Conservation (phyloP, 805 yeast genomes). For the Wickerhamiella parazyma region DNA sequence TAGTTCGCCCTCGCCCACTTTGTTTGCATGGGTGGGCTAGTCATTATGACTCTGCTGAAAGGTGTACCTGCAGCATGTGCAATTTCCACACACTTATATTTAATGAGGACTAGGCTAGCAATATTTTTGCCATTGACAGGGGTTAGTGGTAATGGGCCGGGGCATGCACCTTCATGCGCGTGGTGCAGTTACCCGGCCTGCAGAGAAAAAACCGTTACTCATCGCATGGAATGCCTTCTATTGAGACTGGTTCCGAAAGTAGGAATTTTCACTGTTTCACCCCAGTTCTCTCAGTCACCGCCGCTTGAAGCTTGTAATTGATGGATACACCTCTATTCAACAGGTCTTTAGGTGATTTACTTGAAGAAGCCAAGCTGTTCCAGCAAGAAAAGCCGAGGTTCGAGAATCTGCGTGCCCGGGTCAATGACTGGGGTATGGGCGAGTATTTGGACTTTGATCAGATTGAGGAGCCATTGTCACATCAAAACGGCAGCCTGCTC, state of each 20-base stretch:
- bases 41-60: too few relatives aligned
- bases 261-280: background rate
- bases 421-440: constrained; percentile 8
- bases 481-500: constrained; percentile 1
- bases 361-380: constrained; percentile 3
- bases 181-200: background rate
- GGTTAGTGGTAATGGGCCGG: too few relatives aligned
- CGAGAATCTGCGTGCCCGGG: constrained; percentile 4
- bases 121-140: too few relatives aligned
- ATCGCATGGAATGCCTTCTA: background rate
- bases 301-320: background rate
- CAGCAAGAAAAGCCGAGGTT: constrained; percentile 5
- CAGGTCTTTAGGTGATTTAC: constrained; percentile 1
- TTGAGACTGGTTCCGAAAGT: background rate
- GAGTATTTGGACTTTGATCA: constrained; percentile 4
- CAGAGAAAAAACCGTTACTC: background rate
- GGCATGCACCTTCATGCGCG: background rate
- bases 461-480: background rate
- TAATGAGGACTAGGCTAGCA: too few relatives aligned
- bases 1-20: too few relatives aligned
- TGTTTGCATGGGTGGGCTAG: too few relatives aligned
- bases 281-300: background rate
- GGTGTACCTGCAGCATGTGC: too few relatives aligned
- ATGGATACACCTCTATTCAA: constrained; percentile 8
- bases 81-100: too few relatives aligned